Evolutionary conservation across 1,284 basidiomycete genomes (phyloP), one percentile per base, ranked within the genome.

Genomic region (Rhodofomes roseus): DNA sequence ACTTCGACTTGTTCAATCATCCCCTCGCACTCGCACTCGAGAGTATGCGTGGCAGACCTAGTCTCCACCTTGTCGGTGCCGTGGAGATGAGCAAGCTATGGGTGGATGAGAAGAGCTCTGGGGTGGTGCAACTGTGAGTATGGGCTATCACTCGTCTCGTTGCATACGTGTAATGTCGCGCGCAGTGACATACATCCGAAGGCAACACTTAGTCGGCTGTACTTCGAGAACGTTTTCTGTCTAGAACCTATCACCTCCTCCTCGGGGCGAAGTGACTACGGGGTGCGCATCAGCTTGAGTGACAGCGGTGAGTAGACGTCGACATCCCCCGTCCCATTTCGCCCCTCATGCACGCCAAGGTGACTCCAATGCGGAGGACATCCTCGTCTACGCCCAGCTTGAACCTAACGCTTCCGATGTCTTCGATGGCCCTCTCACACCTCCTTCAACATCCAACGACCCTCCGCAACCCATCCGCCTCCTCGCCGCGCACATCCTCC

Each of bases 21-120:
- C 85, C 86, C 0, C 76, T 92, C 11, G 86, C 89, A 1, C 71
- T 92, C 27, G 86, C 88, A 0, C 68, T 92, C 56, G 90, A 92
- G 73, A 90, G 83, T 71, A 89, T 92, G 88, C 86, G 88, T 48
- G 87, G 89, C n/a, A 74, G 87, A 39, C 86, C 85, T 1, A 81
- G 79, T 34, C 73, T 92, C 23, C 77, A 81, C 37, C 80, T 89
- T 60, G 74, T 84, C 54, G 86, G 84, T 1, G 77, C 77, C 1
- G 77, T 83, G 25, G 76, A 75, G 37, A 68, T 89, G 48, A 69
- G 74, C 31, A 82, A 86, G 43, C 69, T 88, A 0, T 84, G 81
- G 73, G 70, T 86, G 54, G 90, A 92, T 68, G 78, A 79, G 57
- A 77, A 76, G 53, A 83, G 80, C 8, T 57, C 58, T 0, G 63